Conservation (phyloP, 129 eudicot genomes). For the sunflower (Helianthus annuus) region HanXRQr2.0-SUNRISE NC_035443.2:15519353-15519852, state of each 20-base stretch:
- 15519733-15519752: background rate
- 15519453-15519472: no score
- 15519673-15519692: constrained; percentile 93
- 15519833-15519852: constrained; percentile 96
- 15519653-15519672: constrained; percentile 74
- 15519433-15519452: no score
- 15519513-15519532: constrained; percentile 5
- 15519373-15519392: no score
- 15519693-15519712: constrained; percentile 76
- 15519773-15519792: constrained; percentile 77
- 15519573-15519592: constrained; percentile 92
- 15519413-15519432: no score
- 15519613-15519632: constrained; percentile 92
- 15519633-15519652: constrained; percentile 98
- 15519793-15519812: constrained; percentile 87
- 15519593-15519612: constrained; percentile 95
- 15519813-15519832: constrained; percentile 85
- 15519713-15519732: constrained; percentile 6
- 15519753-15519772: constrained; percentile 7
- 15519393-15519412: no score
- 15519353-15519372: no score
- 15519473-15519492: no score
- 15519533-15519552: constrained; percentile 71
- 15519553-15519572: constrained; percentile 93
- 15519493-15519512: no score